Evolutionary conservation across 169 alveolate species (phyloP).

Genomic region (Plasmodium billcollinsi): DNA sequence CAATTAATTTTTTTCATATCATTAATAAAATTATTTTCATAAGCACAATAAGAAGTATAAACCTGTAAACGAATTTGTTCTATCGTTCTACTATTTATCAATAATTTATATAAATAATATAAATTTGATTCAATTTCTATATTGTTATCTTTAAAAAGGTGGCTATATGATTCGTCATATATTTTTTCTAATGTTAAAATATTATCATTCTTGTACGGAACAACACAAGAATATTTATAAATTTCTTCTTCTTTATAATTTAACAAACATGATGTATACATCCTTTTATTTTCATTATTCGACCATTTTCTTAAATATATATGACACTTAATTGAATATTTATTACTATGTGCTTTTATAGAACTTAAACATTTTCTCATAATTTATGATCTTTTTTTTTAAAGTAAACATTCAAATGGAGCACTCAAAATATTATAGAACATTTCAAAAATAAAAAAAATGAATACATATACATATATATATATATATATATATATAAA

Average conservation of each 20-base stretch:
- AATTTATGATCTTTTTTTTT: constrained; percentile 5
- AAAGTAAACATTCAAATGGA: not conserved
- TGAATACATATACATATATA: not conserved
- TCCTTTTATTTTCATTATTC: not conserved
- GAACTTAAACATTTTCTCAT: constrained; percentile 15
- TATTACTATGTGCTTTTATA: not conserved
- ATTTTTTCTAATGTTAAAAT: constrained; percentile 25
- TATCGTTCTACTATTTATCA: constrained; percentile 57
- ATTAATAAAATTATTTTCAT: constrained; percentile 62
- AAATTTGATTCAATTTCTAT: constrained; percentile 69
- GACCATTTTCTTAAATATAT: not conserved
- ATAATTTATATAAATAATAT: constrained; percentile 32
- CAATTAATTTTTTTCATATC: constrained; percentile 52
- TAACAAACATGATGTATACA: not conserved
- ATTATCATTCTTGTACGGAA: constrained; percentile 66
- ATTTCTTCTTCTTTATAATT: constrained; percentile 9
- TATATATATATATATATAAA: not conserved
- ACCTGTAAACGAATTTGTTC: constrained; percentile 64
- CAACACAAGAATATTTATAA: constrained; percentile 60
- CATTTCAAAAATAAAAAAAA: not conserved
- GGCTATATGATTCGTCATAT: constrained; percentile 36
- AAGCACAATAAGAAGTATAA: constrained; percentile 62
- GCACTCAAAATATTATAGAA: not conserved
- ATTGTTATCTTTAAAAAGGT: constrained; percentile 43
- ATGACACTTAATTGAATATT: too few species aligned